These are phyloP conservation scores for Candida arabinofermentans DNA, from an alignment of 805 yeast genomes.

Conservation along the genomic window DNA sequence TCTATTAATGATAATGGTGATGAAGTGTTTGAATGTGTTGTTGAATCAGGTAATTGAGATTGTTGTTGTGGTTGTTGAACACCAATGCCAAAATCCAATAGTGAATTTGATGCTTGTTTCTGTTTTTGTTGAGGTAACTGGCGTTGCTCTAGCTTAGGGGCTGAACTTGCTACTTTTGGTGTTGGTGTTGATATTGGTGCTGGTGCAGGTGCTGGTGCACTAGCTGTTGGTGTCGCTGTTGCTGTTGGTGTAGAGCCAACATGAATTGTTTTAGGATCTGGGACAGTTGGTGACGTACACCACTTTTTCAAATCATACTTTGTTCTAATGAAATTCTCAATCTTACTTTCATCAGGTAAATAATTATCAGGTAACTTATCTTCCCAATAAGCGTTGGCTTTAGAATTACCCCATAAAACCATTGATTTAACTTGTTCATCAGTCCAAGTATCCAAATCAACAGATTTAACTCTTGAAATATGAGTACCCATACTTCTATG, in stretches of 20 bases:
- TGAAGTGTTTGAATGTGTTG: slow-evolving; percentile 4
- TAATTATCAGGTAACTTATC: slow-evolving; percentile 63
- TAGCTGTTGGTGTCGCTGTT: background rate
- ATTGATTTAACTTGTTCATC: slow-evolving; percentile 83
- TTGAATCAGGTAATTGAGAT: background rate
- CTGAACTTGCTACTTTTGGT: background rate
- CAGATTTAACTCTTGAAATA: slow-evolving; percentile 86
- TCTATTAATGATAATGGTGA: slow-evolving; percentile 5
- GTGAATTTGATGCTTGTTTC: background rate
- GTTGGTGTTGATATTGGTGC: slow-evolving; percentile 1
- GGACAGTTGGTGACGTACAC: slow-evolving; percentile 54
- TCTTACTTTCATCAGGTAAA: slow-evolving; percentile 76
- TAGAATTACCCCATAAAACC: slow-evolving; percentile 81
- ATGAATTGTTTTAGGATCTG: slow-evolving; percentile 50
- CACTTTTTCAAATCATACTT: slow-evolving; percentile 91
- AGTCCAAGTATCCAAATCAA: slow-evolving; percentile 95
- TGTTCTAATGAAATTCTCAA: slow-evolving; percentile 86
- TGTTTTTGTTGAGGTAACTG: background rate
- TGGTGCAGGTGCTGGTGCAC: slow-evolving; percentile 5
- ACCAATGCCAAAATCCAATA: background rate
- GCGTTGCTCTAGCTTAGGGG: background rate
- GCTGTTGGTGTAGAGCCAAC: slow-evolving; percentile 2
- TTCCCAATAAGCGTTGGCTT: slow-evolving; percentile 85
- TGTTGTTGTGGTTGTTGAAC: background rate
- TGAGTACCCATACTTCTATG: slow-evolving; percentile 96